Conservation (phyloP, 2,329 filamentous ascomycete species). For the Aspergillus ochraceoroseus region DNA sequence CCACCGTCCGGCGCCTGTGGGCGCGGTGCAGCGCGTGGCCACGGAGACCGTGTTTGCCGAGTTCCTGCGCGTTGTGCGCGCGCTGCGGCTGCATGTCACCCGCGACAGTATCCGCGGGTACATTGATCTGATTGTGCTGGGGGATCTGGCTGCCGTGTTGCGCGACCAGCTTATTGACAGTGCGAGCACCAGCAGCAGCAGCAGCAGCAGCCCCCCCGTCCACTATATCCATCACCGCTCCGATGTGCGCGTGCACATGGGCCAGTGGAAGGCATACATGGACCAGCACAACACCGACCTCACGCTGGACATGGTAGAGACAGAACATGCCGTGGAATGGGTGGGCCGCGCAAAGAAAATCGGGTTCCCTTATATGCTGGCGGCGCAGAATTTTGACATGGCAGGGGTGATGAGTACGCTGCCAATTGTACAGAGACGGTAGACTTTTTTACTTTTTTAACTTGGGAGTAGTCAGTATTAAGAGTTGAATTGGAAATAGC, state of each 20-base stretch:
- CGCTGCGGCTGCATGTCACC: not conserved
- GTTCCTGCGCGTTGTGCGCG: not conserved
- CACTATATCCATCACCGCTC: not conserved
- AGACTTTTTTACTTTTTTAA: not conserved
- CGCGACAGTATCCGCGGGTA: not conserved
- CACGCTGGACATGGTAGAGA: not conserved
- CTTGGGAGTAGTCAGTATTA: no score
- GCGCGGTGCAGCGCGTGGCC: not conserved
- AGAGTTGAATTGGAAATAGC: no score
- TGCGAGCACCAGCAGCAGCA: not conserved
- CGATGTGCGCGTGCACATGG: not conserved
- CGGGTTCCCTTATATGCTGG: not conserved
- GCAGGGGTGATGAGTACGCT: not conserved
- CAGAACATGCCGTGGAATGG: not conserved
- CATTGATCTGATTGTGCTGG: not conserved
- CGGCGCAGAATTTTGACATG: not conserved
- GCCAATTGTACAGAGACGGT: not conserved
- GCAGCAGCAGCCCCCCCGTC: not conserved
- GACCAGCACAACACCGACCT: not conserved
- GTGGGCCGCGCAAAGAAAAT: not conserved
- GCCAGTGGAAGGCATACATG: not conserved
- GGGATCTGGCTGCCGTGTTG: not conserved
- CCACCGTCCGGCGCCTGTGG: slow-evolving; percentile 27
- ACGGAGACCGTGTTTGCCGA: not conserved
- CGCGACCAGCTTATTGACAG: no score